Base-by-base conservation (phyloP, 257 asterid genomes). In the Salvia splendens region DNA sequence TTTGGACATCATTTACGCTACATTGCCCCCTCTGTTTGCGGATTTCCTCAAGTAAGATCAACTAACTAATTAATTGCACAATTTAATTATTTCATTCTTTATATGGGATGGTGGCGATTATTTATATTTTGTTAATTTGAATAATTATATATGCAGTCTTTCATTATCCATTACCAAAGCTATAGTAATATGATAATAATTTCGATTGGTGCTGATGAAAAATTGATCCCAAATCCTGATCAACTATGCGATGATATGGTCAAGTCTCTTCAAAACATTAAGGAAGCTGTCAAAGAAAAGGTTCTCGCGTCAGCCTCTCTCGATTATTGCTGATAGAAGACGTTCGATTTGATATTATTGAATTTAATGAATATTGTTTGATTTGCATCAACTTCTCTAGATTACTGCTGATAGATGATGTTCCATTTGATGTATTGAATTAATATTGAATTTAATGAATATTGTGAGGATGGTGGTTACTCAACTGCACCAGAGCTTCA, bases 211-310 rank as follows among this genome's bases (percentile, higher is more conserved):
- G 79, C 74, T n/a, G 86, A 83, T 17, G 79, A 80, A 35, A 56
- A 65, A 3, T 51, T 78, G 72, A 75, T 83, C 48, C 84, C 88
- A 55, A 72, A 80, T 68, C 86, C 88, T 68, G 70, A 76, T 16
- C 71, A 78, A 12, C 78, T 83, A 1, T 76, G 82, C 32, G 81
- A 83, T 70, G 84, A 80, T 49, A 41, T 83, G 55, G 56, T 36
- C 8, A 55, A 47, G 12, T 80, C 86, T 20, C 77, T 83, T 30
- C 59, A 68, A 11, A 62, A 11, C 52, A 58, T 81, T 1, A 78
- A 76, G 55, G 79, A 78, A 28, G 78, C 79, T 40, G 73, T 61
- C 3, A 61, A 32, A 10, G 70, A 38, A 32, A 62, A 46, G 49
- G 73, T 51, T 5, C 60, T 54, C 15, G 16, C 30, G 10, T 36